phyloP scores from a whole-genome alignment of 192 early-diverging fungal species.

The Jimgerdemannia lactiflua region DNA sequence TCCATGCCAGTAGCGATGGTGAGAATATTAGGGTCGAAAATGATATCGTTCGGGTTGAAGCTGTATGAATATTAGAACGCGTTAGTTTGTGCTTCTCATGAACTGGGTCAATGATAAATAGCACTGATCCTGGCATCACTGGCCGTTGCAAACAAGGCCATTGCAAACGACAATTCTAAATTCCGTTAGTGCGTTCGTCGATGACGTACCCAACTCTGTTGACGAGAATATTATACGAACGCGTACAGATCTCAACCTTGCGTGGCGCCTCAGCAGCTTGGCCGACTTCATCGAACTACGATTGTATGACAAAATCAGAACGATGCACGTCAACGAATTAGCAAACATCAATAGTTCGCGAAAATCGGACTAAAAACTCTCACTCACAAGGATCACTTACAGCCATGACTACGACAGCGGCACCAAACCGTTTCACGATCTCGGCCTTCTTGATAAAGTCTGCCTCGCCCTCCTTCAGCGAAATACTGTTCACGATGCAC shows the following conservation, averaged over 20 bases:
- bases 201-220: constrained; percentile 60
- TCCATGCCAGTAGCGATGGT: constrained; percentile 97
- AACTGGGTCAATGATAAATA: too few relatives aligned
- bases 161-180: too few relatives aligned
- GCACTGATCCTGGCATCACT: too few relatives aligned
- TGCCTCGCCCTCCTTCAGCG: constrained; percentile 90
- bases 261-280: constrained; percentile 83
- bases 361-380: constrained; percentile 1
- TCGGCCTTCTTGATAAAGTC: constrained; percentile 92
- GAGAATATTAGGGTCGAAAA: constrained; percentile 92
- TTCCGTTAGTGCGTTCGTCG: background rate
- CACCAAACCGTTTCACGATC: constrained; percentile 87
- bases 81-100: background rate
- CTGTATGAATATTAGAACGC: constrained; percentile 2
- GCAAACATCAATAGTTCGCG: background rate
- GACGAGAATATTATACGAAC: constrained; percentile 87
- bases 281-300: constrained; percentile 86
- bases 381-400: constrained; percentile 31
- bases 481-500: constrained; percentile 97
- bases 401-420: constrained; percentile 96
- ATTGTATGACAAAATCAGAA: background rate
- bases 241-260: constrained; percentile 88
- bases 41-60: constrained; percentile 38
- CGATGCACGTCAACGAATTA: background rate
- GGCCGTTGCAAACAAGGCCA: too few relatives aligned